Evolutionary conservation across 164 flowering plant species (phyloP).

Genomic region (Euptelea pleiosperma): DNA sequence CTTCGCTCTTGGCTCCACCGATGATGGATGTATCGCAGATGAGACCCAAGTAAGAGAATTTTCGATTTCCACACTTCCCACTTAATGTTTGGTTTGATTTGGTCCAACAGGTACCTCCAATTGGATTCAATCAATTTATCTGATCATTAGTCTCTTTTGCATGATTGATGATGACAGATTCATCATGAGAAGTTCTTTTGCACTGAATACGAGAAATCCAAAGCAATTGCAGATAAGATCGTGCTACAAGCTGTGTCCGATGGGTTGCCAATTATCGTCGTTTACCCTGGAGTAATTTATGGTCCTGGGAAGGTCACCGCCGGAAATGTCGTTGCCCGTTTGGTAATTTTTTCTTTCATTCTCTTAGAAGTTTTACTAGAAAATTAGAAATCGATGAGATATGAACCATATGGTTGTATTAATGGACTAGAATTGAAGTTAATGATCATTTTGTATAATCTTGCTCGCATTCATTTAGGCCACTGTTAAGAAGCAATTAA

Average conservation of each 20-base stretch:
- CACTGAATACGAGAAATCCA: constrained; percentile 90
- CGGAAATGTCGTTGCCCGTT: constrained; percentile 66
- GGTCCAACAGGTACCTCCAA: no score
- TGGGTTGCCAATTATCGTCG: constrained; percentile 66
- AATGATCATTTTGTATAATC: no score
- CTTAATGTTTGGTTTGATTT: constrained; percentile 3
- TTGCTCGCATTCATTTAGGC: no score
- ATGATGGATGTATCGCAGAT: constrained; percentile 72
- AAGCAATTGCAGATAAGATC: constrained; percentile 76
- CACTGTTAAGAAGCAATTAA: no score
- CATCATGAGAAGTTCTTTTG: constrained; percentile 77
- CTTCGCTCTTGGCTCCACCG: constrained; percentile 88
- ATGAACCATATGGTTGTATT: background rate
- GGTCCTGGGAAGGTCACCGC: constrained; percentile 84
- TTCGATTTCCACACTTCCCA: no score
- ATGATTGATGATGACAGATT: constrained; percentile 37
- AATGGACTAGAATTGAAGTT: background rate
- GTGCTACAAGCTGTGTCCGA: constrained; percentile 72
- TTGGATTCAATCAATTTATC: no score
- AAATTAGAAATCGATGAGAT: no score
- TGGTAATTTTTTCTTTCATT: constrained; percentile 37
- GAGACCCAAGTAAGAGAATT: constrained; percentile 78
- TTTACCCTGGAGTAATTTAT: constrained; percentile 90
- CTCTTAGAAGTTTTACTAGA: no score
- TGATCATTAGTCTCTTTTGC: no score